A percentile compares a stretch with the other conserved stretches of the same genome.
Conservation (phyloP, 2,329 filamentous ascomycete species). For the Alternaria sp. region DNA sequence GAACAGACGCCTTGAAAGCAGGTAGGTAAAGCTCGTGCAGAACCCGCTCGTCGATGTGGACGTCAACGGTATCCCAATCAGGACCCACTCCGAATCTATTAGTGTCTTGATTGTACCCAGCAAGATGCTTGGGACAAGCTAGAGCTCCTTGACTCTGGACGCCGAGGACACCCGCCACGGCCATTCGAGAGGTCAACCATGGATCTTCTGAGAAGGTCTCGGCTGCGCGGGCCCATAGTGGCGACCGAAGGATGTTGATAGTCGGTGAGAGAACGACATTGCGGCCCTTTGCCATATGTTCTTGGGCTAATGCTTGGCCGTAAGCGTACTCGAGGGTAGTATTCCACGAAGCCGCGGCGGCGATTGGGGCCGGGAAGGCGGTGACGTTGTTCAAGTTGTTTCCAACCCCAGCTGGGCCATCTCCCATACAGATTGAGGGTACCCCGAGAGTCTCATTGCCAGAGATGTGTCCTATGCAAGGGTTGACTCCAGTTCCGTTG, state of each 20-base stretch:
- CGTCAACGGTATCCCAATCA: constrained; percentile 64
- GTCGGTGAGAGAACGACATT: constrained; percentile 20
- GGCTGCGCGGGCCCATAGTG: constrained; percentile 11
- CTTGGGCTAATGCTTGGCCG: background rate
- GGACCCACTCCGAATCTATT: constrained; percentile 68
- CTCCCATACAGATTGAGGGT: constrained; percentile 7
- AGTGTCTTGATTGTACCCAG: constrained; percentile 50
- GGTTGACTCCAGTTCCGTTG: background rate
- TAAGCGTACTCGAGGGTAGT: background rate
- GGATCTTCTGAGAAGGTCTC: constrained; percentile 13
- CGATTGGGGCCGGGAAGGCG: background rate
- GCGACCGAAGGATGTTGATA: constrained; percentile 31
- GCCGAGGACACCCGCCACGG: constrained; percentile 2
- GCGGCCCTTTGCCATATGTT: background rate
- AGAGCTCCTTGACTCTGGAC: constrained; percentile 55
- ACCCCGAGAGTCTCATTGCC: constrained; percentile 1
- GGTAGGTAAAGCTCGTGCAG: constrained; percentile 57
- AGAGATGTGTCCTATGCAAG: constrained; percentile 5
- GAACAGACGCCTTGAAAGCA: constrained; percentile 5
- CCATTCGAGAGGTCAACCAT: constrained; percentile 1
- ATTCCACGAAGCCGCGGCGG: background rate
- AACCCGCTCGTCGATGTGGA: constrained; percentile 64
- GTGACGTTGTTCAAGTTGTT: constrained; percentile 3
- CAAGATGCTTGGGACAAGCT: constrained; percentile 65
- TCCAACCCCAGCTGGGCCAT: constrained; percentile 4